Conservation (phyloP, 805 yeast genomes). For the Candida sakaeoensis region DNA sequence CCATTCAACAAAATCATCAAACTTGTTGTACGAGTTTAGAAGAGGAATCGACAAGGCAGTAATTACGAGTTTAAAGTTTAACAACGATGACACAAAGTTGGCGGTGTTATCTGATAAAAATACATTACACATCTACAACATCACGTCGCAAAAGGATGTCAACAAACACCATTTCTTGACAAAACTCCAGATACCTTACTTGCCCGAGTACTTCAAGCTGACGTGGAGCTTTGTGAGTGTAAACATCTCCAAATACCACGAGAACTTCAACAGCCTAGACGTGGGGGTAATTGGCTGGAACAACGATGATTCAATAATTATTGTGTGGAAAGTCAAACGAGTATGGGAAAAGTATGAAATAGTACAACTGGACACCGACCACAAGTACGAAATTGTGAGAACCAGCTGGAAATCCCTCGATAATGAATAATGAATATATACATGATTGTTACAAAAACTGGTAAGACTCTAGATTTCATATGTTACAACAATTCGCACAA, state of each 20-base stretch:
- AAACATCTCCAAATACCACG: slow-evolving; percentile 45
- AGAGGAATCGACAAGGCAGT: slow-evolving; percentile 86
- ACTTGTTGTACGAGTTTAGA: slow-evolving; percentile 77
- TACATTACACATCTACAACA: slow-evolving; percentile 81
- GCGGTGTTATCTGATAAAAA: slow-evolving; percentile 88
- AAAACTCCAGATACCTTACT: slow-evolving; percentile 54
- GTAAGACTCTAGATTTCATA: too few species aligned
- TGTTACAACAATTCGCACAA: slow-evolving; percentile 28
- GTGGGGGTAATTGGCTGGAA: slow-evolving; percentile 62
- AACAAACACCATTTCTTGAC: slow-evolving; percentile 67
- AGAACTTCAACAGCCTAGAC: slow-evolving; percentile 15
- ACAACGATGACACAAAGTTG: slow-evolving; percentile 68
- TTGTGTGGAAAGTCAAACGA: slow-evolving; percentile 70
- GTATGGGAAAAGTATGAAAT: slow-evolving; percentile 87
- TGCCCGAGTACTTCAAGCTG: slow-evolving; percentile 66
- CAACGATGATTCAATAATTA: slow-evolving; percentile 65
- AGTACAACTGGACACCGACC: neutral
- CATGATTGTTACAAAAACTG: too few species aligned
- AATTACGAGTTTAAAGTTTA: slow-evolving; percentile 78
- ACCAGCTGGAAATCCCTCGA: slow-evolving; percentile 27
- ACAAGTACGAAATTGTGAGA: slow-evolving; percentile 20
- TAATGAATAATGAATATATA: slow-evolving; percentile 7
- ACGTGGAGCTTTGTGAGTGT: slow-evolving; percentile 86
- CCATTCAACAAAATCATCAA: slow-evolving; percentile 48
- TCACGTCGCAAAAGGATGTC: slow-evolving; percentile 14